These are phyloP conservation scores for Trapa bicornis DNA, from an alignment of 345 rosid genomes.

Conservation along the genomic window DNA sequence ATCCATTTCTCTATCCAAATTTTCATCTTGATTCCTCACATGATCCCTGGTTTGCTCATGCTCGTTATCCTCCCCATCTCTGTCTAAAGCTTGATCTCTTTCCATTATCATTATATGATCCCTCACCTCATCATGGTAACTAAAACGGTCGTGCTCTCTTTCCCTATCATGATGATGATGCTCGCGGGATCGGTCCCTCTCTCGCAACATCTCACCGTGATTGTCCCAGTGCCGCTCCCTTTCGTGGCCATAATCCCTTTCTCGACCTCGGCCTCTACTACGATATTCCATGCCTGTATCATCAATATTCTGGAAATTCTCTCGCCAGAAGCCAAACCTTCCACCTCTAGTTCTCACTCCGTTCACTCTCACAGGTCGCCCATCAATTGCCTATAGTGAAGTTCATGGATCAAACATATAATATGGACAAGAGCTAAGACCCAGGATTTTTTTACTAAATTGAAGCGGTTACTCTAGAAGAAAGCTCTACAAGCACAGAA, in stretches of 20 bases:
- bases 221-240: slow-evolving; percentile 29
- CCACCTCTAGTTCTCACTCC: slow-evolving; percentile 62
- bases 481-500: neutral
- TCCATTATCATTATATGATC: slow-evolving; percentile 27
- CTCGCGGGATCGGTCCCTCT: slow-evolving; percentile 42
- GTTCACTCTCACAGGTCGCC: slow-evolving; percentile 69
- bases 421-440: neutral
- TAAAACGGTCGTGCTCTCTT: slow-evolving; percentile 31
- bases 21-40: slow-evolving; percentile 19
- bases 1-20: slow-evolving; percentile 27
- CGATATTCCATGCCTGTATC: slow-evolving; percentile 19
- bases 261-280: slow-evolving; percentile 34
- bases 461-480: neutral
- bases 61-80: slow-evolving; percentile 25
- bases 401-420: slow-evolving; percentile 11
- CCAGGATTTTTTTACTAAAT: neutral
- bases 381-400: slow-evolving; percentile 49
- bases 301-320: slow-evolving; percentile 20
- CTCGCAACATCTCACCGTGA: slow-evolving; percentile 43
- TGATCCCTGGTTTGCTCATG: slow-evolving; percentile 22
- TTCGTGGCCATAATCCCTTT: slow-evolving; percentile 37
- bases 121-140: slow-evolving; percentile 28
- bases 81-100: slow-evolving; percentile 33
- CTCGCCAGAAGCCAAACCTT: slow-evolving; percentile 34
- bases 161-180: slow-evolving; percentile 30